Evolutionary conservation across 208 protist genomes (phyloP).

Genomic region (Leishmania major): DNA sequence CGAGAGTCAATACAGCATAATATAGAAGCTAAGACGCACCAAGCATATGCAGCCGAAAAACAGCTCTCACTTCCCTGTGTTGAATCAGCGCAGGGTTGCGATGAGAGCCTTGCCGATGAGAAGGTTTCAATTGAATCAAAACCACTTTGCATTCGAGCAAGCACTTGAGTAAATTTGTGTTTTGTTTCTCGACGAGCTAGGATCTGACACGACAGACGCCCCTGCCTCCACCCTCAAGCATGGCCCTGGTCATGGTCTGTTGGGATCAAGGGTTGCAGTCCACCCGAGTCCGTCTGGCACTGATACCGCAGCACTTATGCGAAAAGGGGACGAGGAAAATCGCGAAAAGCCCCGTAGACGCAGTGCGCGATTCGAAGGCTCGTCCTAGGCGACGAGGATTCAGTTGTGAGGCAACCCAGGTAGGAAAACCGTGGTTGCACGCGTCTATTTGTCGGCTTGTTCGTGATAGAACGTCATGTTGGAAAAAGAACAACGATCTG

Average conservation of each 20-base stretch:
- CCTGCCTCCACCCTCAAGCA: not conserved
- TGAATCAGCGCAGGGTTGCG: not conserved
- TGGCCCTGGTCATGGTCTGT: not conserved
- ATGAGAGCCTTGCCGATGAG: not conserved
- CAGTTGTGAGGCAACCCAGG: not conserved
- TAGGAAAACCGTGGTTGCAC: not conserved
- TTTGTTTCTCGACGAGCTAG: not conserved
- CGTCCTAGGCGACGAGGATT: not conserved
- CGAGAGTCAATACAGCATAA: not conserved
- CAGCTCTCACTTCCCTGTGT: not conserved
- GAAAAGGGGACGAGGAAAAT: not conserved
- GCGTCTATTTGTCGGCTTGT: not conserved
- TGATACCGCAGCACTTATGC: not conserved
- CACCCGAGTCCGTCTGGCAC: not conserved
- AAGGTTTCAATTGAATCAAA: not conserved
- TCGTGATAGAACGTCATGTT: not conserved
- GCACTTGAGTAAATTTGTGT: not conserved
- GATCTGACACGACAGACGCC: not conserved
- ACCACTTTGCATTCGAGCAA: not conserved
- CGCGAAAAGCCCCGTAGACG: not conserved
- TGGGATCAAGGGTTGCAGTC: not conserved
- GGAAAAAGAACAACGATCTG: not conserved
- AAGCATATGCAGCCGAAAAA: not conserved
- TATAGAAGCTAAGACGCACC: not conserved
- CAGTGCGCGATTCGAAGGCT: not conserved